phyloP scores from a whole-genome alignment of 169 alveolate species.

The Babesia bigemina region DNA sequence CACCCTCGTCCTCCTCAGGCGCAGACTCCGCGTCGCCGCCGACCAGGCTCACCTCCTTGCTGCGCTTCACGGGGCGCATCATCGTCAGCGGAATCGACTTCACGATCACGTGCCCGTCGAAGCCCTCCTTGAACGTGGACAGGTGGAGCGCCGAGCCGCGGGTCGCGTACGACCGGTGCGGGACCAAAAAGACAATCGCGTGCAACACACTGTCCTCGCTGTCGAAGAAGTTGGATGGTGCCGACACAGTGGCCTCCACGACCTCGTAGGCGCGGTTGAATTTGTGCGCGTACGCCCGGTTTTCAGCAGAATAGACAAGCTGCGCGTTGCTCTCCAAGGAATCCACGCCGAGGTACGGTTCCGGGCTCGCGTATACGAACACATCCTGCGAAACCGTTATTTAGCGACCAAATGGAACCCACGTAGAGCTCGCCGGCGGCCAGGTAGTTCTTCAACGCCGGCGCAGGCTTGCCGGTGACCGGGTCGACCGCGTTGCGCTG shows the following conservation, averaged over 20 bases:
- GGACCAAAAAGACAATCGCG: slow-evolving; percentile 51
- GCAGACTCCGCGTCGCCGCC: neutral
- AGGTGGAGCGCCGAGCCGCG: slow-evolving; percentile 29
- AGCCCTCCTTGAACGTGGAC: slow-evolving; percentile 47
- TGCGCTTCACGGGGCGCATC: slow-evolving; percentile 18
- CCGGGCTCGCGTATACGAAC: slow-evolving; percentile 32
- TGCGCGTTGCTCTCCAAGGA: slow-evolving; percentile 18
- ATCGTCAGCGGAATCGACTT: slow-evolving; percentile 48
- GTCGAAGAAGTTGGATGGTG: slow-evolving; percentile 11
- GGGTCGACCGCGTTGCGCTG: slow-evolving; percentile 18
- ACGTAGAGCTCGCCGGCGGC: slow-evolving; percentile 31
- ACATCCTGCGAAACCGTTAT: slow-evolving; percentile 36
- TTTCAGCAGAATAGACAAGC: slow-evolving; percentile 52
- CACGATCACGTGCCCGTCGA: slow-evolving; percentile 54
- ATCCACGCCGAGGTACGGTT: slow-evolving; percentile 27
- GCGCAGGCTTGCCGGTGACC: slow-evolving; percentile 8
- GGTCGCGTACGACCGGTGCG: slow-evolving; percentile 54
- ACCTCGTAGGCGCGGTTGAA: slow-evolving; percentile 46
- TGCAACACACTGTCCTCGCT: slow-evolving; percentile 14
- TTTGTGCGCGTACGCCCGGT: slow-evolving; percentile 44
- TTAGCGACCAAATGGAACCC: neutral
- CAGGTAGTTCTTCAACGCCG: slow-evolving; percentile 26
- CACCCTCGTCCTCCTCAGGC: neutral
- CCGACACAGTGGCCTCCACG: neutral
- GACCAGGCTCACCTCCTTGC: slow-evolving; percentile 26